Base-by-base conservation (phyloP, 306 rosid species). In the Vigna unguiculata region DNA sequence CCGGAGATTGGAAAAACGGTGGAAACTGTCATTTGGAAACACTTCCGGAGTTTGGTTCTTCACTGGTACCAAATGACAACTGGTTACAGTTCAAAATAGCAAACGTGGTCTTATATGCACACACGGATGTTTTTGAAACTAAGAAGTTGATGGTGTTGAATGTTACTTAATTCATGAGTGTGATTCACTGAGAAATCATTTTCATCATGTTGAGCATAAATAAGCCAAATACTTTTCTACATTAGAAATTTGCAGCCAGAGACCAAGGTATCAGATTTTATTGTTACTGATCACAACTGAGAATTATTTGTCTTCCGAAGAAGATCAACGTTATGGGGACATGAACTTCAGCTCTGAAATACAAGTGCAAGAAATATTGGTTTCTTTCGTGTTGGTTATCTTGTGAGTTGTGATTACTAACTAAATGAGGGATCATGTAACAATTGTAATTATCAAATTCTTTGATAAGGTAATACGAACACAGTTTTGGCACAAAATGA, bases 1-100 rank as follows among this genome's bases (percentile, higher is more conserved):
- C 96, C 8, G 97, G 96, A 68, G 96, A 93, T 84, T 91, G 98
- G 98, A 90, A 63, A 80, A 91, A 69, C 9, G 97, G 97, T 9
- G 98, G 98, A 75, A 88, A 65, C 76, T 93, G 98, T 78, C 91
- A 93, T 77, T 46, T 81, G 38, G 98, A 93, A 82, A 84, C 89
- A n/a, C 82, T 93, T 13, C 98, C 98, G 7, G 98, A 90, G 74
- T 59, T 86, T 32, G 89, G 86, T 8, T 89, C 91, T 20, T 78
- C 92, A 32, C 72, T 86, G 70, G 96, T 87, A 34, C 93, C 93
- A 41, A 54, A 69, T 2, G 86, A 87, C 45, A 85, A 74, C 40
- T 88, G 96, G 97, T 71, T 65, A 7, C 91, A 86, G 19, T 88
- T 87, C 80, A 83, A 62, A 69, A 70, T 85, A 76, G 91, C 91